A percentile compares a stretch with the other conserved stretches of the same genome.
These are phyloP conservation scores for Comarum palustre DNA, from an alignment of 306 rosid genomes.

Conservation along the genomic window DNA sequence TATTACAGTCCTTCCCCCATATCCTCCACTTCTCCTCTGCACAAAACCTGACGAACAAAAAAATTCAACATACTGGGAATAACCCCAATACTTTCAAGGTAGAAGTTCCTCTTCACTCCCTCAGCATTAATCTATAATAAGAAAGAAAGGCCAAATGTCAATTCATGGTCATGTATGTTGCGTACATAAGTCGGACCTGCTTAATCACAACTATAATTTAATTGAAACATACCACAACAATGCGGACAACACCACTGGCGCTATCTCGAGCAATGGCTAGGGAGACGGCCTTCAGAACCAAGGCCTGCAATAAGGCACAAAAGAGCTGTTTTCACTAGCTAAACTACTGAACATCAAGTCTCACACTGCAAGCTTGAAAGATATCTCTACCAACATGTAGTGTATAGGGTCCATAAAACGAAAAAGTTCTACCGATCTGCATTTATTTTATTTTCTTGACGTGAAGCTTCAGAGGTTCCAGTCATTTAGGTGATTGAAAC, in stretches of 20 bases:
- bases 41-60: too few relatives aligned
- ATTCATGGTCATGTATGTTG: neutral
- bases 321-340: neutral
- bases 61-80: too few relatives aligned
- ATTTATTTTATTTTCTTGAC: neutral
- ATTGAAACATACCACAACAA: slow-evolving; percentile 63
- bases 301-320: slow-evolving; percentile 43
- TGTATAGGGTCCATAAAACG: neutral
- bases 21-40: too few relatives aligned
- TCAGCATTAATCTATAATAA: slow-evolving; percentile 68
- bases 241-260: slow-evolving; percentile 98
- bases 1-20: too few relatives aligned
- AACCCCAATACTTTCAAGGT: too few relatives aligned
- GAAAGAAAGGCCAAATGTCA: slow-evolving; percentile 12
- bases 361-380: neutral
- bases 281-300: slow-evolving; percentile 92
- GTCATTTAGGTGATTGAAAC: neutral
- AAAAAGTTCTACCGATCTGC: neutral
- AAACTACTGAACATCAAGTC: neutral
- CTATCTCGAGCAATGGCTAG: slow-evolving; percentile 98
- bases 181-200: neutral
- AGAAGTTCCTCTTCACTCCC: slow-evolving; percentile 85
- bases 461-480: neutral
- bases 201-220: neutral
- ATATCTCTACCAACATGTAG: neutral